Evolutionary conservation across 805 yeast genomes (phyloP).

Genomic region (Candida gorgasii): DNA sequence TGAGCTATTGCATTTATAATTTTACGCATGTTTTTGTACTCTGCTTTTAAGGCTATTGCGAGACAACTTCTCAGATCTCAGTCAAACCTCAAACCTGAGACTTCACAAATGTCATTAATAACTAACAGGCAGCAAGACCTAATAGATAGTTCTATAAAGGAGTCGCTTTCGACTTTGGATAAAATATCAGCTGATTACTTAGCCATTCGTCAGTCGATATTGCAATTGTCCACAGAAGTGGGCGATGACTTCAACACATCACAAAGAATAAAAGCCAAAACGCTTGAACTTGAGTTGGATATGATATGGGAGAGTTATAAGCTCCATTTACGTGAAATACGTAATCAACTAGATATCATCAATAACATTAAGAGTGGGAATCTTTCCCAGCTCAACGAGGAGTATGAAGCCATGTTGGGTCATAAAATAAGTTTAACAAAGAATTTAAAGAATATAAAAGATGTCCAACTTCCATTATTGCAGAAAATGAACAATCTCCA

Average conservation of each 20-base stretch:
- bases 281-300: slow-evolving; percentile 32
- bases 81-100: too few relatives aligned
- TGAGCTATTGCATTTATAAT: too few relatives aligned
- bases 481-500: slow-evolving; percentile 32
- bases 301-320: slow-evolving; percentile 25
- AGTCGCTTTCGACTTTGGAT: slow-evolving; percentile 33
- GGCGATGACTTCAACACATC: background rate
- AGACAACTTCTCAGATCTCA: too few relatives aligned
- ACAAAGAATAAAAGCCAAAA: slow-evolving; percentile 17
- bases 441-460: slow-evolving; percentile 24
- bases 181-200: slow-evolving; percentile 33
- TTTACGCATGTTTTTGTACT: too few relatives aligned
- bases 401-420: slow-evolving; percentile 21
- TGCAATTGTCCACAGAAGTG: slow-evolving; percentile 14
- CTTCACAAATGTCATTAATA: slow-evolving; percentile 31
- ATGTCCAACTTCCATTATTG: slow-evolving; percentile 36
- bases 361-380: slow-evolving; percentile 16
- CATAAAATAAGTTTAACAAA: slow-evolving; percentile 18
- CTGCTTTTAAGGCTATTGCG: too few relatives aligned
- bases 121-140: slow-evolving; percentile 33
- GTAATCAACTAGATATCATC: slow-evolving; percentile 19
- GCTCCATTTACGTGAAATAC: slow-evolving; percentile 25
- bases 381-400: slow-evolving; percentile 21
- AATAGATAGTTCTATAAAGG: slow-evolving; percentile 31
- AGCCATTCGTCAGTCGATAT: slow-evolving; percentile 32